A percentile compares a stretch with the other conserved stretches of the same genome.
phyloP scores from a whole-genome alignment of 2,329 filamentous ascomycete species.

The Beauveria brongniartii region DNA sequence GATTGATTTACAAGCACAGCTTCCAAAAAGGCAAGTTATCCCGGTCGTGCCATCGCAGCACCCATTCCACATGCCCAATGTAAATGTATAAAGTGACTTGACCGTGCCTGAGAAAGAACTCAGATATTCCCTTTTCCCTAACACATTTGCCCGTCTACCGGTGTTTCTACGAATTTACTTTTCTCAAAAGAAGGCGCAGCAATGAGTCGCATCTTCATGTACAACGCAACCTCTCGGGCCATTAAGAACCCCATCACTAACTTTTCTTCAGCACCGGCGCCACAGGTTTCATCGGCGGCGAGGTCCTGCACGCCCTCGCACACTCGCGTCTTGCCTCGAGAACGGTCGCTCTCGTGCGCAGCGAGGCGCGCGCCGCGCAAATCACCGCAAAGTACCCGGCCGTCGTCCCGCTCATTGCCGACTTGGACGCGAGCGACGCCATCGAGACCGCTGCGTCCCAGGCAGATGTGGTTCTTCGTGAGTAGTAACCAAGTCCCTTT shows the following conservation, averaged over 20 bases:
- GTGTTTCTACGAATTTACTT: not conserved
- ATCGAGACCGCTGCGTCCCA: conserved; percentile 37
- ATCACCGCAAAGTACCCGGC: conserved; percentile 10
- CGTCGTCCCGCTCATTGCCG: conserved; percentile 29
- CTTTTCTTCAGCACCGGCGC: conserved; percentile 12
- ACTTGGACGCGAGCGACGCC: conserved; percentile 30
- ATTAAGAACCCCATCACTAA: not conserved
- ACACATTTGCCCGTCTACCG: not conserved
- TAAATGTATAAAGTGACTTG: not conserved
- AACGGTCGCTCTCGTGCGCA: conserved; percentile 14
- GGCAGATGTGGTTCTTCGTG: conserved; percentile 36
- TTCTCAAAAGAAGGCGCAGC: not conserved
- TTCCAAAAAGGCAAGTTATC: not conserved
- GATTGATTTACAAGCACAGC: not conserved
- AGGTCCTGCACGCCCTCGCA: conserved; percentile 13
- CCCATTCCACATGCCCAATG: not conserved
- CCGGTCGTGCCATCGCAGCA: not conserved
- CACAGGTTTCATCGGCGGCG: conserved; percentile 18
- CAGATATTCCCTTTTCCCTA: no score
- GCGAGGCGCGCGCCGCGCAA: conserved; percentile 13
- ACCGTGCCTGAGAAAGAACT: not conserved
- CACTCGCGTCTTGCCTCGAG: conserved; percentile 13
- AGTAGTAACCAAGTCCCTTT: conserved; percentile 18
- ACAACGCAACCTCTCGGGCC: not conserved
- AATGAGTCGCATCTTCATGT: conserved; percentile 6